These are phyloP conservation scores for Trypanosoma cruzi DNA, from an alignment of 208 protist genomes.

Conservation along the genomic window DNA sequence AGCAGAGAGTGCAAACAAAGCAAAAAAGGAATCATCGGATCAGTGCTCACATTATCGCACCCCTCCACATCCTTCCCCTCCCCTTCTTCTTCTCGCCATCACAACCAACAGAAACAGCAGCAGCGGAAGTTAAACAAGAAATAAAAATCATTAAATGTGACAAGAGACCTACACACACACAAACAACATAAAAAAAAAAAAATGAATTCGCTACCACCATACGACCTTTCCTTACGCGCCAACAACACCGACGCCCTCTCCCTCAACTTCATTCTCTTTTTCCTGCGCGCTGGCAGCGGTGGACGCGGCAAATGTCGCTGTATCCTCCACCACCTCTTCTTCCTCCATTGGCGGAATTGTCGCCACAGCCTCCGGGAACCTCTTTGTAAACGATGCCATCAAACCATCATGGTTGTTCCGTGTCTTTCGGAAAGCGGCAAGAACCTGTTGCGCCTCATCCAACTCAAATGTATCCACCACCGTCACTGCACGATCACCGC, in stretches of 20 bases:
- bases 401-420: constrained; percentile 33
- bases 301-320: no score
- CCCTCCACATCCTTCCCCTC: not conserved
- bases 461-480: constrained; percentile 38
- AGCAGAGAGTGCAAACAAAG: no score
- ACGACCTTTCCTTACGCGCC: not conserved
- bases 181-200: no score
- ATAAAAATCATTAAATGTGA: not conserved
- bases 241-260: not conserved
- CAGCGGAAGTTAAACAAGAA: not conserved
- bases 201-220: not conserved
- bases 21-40: not conserved
- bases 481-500: constrained; percentile 36
- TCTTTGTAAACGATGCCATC: constrained; percentile 24
- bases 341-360: not conserved
- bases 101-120: not conserved
- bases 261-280: not conserved
- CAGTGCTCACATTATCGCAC: not conserved
- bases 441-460: constrained; percentile 34
- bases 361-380: constrained; percentile 36
- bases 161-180: not conserved
- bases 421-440: constrained; percentile 32
- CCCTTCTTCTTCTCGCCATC: not conserved
- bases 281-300: no score
- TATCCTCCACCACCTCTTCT: not conserved